A percentile compares a stretch with the other conserved stretches of the same genome.
These are phyloP conservation scores for Talaromyces piceae DNA, from an alignment of 2,329 filamentous ascomycete species.

Conservation along the genomic window DNA sequence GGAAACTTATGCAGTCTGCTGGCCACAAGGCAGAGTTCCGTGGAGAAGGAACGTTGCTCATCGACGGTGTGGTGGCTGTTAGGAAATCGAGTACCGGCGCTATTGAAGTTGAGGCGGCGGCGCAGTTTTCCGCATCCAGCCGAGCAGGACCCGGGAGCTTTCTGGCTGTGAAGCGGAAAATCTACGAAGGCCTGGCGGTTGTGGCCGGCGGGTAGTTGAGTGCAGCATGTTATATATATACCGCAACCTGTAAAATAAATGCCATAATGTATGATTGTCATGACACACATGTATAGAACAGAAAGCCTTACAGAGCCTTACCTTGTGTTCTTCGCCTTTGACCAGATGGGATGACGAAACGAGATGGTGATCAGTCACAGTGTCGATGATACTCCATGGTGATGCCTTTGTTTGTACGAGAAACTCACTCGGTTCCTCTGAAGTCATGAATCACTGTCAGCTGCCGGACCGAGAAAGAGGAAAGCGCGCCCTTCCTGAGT, in stretches of 20 bases:
- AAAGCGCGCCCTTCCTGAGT: not conserved
- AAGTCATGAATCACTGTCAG: not conserved
- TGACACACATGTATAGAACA: not conserved
- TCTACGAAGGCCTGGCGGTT: conserved; percentile 89
- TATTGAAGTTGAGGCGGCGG: conserved; percentile 79
- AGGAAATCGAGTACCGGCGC: conserved; percentile 78
- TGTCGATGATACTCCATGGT: not conserved
- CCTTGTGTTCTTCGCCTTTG: not conserved
- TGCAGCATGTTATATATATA: conserved; percentile 6
- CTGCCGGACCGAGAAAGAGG: too few species aligned
- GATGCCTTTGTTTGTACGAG: not conserved
- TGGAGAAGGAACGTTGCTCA: conserved; percentile 82
- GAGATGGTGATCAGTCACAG: not conserved
- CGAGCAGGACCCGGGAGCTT: conserved; percentile 58
- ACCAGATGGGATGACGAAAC: not conserved
- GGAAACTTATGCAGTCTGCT: conserved; percentile 70
- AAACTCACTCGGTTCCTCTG: not conserved
- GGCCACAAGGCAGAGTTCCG: conserved; percentile 88
- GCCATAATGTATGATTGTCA: not conserved
- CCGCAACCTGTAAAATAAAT: conserved; percentile 1
- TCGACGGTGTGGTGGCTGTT: conserved; percentile 82
- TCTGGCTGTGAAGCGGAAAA: conserved; percentile 78
- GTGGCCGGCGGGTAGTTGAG: conserved; percentile 44
- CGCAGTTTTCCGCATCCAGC: conserved; percentile 40
- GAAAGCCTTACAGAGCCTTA: not conserved